Evolutionary conservation across 1,139 yeast species (phyloP).

Genomic region (Scheffersomyces insectosa): DNA sequence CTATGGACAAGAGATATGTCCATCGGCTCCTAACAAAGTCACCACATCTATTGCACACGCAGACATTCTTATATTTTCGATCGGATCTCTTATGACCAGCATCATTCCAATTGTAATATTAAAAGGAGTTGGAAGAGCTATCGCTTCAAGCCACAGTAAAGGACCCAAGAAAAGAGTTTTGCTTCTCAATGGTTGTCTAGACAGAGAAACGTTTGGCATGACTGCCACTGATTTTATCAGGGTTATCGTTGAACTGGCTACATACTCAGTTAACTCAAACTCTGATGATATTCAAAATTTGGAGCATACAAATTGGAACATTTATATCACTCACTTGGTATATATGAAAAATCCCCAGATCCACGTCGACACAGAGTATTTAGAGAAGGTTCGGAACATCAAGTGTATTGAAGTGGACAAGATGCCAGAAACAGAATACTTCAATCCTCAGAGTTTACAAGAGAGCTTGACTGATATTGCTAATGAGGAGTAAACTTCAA

Average conservation of each 20-base stretch:
- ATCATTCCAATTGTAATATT: constrained; percentile 74
- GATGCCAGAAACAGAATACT: constrained; percentile 24
- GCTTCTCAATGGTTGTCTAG: constrained; percentile 69
- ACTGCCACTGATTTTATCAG: constrained; percentile 58
- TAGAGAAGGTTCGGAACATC: constrained; percentile 42
- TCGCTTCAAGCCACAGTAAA: constrained; percentile 32
- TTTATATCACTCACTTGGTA: constrained; percentile 58
- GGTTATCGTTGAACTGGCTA: constrained; percentile 52
- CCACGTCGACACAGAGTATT: constrained; percentile 39
- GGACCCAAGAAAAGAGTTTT: constrained; percentile 48
- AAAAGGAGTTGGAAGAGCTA: constrained; percentile 69
- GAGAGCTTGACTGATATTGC: constrained; percentile 19
- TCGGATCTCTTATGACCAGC: constrained; percentile 88
- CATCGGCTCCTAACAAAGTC: constrained; percentile 70
- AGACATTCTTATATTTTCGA: constrained; percentile 68
- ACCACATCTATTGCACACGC: constrained; percentile 51
- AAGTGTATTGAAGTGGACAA: constrained; percentile 47
- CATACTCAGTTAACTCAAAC: constrained; percentile 31
- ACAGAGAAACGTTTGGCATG: constrained; percentile 76
- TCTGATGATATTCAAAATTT: background rate
- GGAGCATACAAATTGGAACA: constrained; percentile 27
- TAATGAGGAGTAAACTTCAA: background rate
- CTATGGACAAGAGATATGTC: constrained; percentile 84
- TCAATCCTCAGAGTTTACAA: constrained; percentile 41
- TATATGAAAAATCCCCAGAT: constrained; percentile 51